phyloP scores from a whole-genome alignment of 2,329 filamentous ascomycete genomes.

The Decorospora gaudefroyi region DNA sequence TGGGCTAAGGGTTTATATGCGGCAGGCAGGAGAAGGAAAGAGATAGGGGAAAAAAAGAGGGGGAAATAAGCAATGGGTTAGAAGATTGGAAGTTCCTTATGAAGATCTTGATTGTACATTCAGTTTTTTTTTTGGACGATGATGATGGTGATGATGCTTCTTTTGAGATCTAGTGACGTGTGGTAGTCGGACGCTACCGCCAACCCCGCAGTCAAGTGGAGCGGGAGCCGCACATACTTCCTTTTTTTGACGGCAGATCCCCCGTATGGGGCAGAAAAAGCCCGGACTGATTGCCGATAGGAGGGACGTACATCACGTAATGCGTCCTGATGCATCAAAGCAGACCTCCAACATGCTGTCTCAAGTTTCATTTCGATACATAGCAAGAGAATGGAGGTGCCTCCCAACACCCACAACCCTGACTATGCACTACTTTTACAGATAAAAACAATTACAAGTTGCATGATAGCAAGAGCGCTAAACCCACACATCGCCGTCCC shows the following conservation, averaged over 20 bases:
- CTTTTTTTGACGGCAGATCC: no score
- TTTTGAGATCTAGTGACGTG: constrained; percentile 11
- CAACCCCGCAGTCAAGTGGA: constrained; percentile 15
- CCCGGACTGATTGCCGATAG: no score
- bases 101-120: background rate
- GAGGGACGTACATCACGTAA: no score
- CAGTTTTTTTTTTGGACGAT: background rate
- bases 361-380: constrained; percentile 6
- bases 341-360: no score
- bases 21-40: no score
- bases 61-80: no score
- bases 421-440: constrained; percentile 7
- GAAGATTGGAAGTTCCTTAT: no score
- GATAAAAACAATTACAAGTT: constrained; percentile 9
- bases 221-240: constrained; percentile 1
- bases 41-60: no score
- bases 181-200: constrained; percentile 1
- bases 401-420: constrained; percentile 22
- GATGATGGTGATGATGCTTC: constrained; percentile 2
- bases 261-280: no score
- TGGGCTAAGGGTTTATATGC: no score
- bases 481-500: constrained; percentile 11
- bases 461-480: constrained; percentile 16
- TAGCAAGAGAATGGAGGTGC: constrained; percentile 10
- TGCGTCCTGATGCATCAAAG: no score